A percentile compares a stretch with the other conserved stretches of the same genome.
These are phyloP conservation scores for Mycena epipterygia DNA, from an alignment of 768 basidiomycete genomes.

Conservation along the genomic window DNA sequence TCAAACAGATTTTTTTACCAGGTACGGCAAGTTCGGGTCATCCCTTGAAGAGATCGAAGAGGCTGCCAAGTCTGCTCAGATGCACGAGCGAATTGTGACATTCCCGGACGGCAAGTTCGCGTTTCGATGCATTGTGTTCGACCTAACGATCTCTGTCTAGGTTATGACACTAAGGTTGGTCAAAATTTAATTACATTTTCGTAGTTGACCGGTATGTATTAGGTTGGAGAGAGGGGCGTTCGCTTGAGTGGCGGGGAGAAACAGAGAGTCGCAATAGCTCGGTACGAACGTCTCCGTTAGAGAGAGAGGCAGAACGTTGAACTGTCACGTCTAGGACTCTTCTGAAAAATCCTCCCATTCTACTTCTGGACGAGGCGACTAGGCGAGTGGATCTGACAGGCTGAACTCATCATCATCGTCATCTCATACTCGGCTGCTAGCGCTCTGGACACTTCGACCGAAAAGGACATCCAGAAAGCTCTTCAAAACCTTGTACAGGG, in stretches of 20 bases:
- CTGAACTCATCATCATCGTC: background rate
- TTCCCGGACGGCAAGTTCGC: conserved; percentile 77
- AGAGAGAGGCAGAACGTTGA: background rate
- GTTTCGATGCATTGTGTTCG: background rate
- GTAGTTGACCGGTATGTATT: background rate
- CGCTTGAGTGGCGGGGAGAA: conserved; percentile 91
- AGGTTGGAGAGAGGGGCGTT: conserved; percentile 85
- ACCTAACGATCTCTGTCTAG: conserved; percentile 39
- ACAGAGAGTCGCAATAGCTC: conserved; percentile 88
- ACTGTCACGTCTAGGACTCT: conserved; percentile 66
- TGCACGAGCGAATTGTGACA: conserved; percentile 86
- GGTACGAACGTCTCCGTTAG: conserved; percentile 11
- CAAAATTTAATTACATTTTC: background rate
- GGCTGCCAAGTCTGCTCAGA: conserved; percentile 86
- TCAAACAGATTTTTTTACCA: conserved; percentile 40
- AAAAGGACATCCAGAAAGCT: conserved; percentile 91
- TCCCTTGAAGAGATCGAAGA: conserved; percentile 80
- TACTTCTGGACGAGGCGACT: conserved; percentile 85
- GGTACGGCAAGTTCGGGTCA: conserved; percentile 84
- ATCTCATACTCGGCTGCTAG: conserved; percentile 47
- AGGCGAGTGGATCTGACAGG: conserved; percentile 55
- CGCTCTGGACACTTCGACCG: conserved; percentile 91
- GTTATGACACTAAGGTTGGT: conserved; percentile 82
- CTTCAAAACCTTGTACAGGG: conserved; percentile 84
- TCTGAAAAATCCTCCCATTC: conserved; percentile 86